phyloP scores from a whole-genome alignment of 805 yeast species.

The Torulaspora microellipsoides region DNA sequence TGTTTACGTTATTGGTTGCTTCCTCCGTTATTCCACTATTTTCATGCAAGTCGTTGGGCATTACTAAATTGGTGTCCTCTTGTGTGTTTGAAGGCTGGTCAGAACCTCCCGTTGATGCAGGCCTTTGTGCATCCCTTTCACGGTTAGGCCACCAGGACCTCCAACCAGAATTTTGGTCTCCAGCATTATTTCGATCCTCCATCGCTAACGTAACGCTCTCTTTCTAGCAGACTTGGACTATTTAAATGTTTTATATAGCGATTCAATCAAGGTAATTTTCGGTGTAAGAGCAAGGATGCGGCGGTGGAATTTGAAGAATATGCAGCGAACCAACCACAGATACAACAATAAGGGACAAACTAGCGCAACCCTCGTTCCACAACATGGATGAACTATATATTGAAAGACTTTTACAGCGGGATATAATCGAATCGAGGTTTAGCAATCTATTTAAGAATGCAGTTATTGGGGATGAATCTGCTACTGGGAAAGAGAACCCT shows the following conservation, averaged over 20 bases:
- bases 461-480: neutral
- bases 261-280: too few relatives aligned
- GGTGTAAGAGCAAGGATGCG: too few relatives aligned
- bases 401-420: conserved; percentile 16
- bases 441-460: conserved; percentile 19
- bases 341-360: neutral
- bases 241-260: too few relatives aligned
- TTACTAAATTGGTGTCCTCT: too few relatives aligned
- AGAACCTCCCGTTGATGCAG: too few relatives aligned
- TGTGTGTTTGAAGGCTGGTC: too few relatives aligned
- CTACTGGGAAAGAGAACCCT: neutral
- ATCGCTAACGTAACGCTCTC: neutral
- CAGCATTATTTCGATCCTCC: conserved; percentile 2
- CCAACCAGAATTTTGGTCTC: conserved; percentile 4
- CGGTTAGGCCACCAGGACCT: conserved; percentile 11
- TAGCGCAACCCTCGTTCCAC: neutral
- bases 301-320: neutral
- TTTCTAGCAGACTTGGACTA: too few relatives aligned
- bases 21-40: neutral
- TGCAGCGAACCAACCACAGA: neutral
- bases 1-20: neutral
- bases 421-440: conserved; percentile 19
- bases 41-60: neutral
- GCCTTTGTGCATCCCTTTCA: neutral
- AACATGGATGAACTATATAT: conserved; percentile 16